Conservation (phyloP, 78 protist genomes). For the Dictyostelium firmibasis region DNA sequence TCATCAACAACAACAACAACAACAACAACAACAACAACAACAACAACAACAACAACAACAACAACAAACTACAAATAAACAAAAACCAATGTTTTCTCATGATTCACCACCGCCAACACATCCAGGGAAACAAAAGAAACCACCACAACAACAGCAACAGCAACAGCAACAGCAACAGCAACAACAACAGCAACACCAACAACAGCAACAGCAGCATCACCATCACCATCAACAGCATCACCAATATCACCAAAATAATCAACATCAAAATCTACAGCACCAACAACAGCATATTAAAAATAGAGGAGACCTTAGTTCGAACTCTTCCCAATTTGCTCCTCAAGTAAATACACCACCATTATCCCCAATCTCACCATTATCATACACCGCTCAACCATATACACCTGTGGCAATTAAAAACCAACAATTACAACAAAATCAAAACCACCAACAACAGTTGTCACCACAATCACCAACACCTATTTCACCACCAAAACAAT, state of each 20-base stretch:
- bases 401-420: neutral
- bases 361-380: constrained; percentile 3
- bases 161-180: neutral
- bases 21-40: neutral
- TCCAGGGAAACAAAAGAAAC: neutral
- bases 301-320: neutral
- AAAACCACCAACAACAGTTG: neutral
- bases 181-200: neutral
- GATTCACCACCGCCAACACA: neutral
- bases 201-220: neutral
- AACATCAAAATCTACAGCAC: neutral
- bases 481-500: neutral
- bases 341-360: constrained; percentile 7
- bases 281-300: neutral
- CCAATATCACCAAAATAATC: neutral
- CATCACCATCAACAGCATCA: neutral
- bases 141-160: neutral
- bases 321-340: neutral
- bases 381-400: neutral
- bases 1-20: constrained; percentile 26
- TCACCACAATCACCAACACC: neutral
- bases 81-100: neutral
- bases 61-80: neutral
- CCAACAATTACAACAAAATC: constrained; percentile 33
- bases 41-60: neutral